phyloP scores from a whole-genome alignment of 148 eudicot species.

The Diospyros kaki region DNA sequence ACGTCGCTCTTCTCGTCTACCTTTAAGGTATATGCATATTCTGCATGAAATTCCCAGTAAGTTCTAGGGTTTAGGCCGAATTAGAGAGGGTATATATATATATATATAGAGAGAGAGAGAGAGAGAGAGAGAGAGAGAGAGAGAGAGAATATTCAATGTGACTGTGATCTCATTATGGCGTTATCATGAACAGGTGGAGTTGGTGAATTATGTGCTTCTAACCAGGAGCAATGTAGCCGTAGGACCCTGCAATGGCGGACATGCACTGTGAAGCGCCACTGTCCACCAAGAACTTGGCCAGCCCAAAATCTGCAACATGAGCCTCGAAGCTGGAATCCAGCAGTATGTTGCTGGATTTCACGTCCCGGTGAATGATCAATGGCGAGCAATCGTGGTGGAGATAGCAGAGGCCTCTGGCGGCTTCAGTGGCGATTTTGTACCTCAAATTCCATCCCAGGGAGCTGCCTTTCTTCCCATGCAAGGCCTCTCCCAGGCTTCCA shows the following conservation, averaged over 20 bases:
- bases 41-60: conserved; percentile 26
- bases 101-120: not conserved
- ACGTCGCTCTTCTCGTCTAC: conserved; percentile 97
- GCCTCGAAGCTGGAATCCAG: conserved; percentile 76
- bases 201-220: not conserved
- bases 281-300: conserved; percentile 74
- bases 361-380: conserved; percentile 83
- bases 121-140: not conserved
- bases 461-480: conserved; percentile 78
- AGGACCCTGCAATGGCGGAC: conserved; percentile 94
- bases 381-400: conserved; percentile 97
- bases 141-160: too few species aligned
- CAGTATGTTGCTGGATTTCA: conserved; percentile 84
- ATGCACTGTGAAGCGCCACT: conserved; percentile 81
- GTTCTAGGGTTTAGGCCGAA: too few species aligned
- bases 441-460: conserved; percentile 76
- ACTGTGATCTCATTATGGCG: too few species aligned
- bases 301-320: conserved; percentile 92
- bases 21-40: conserved; percentile 80
- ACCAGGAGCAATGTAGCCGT: conserved; percentile 99
- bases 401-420: conserved; percentile 84
- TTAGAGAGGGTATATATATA: not conserved
- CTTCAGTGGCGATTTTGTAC: conserved; percentile 79
- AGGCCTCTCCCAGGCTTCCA: conserved; percentile 90
- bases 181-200: too few species aligned